Percentiles rank a stretch among this genome's conserved stretches.
Evolutionary conservation across 306 rosid species (phyloP).

Genomic region (Cicer yamashitae): DNA sequence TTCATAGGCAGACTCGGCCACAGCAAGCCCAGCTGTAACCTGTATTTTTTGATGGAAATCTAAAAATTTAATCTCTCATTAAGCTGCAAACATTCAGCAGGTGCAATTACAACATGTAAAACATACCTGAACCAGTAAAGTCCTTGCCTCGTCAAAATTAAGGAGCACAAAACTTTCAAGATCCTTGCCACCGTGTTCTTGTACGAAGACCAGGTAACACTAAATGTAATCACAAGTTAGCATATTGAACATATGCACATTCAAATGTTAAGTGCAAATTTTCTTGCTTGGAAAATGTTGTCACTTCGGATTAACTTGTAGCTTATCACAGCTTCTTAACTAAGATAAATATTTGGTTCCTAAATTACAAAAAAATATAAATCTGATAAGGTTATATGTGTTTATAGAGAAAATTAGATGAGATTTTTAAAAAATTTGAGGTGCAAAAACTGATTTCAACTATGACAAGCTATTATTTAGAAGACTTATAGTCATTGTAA

Average conservation of each 20-base stretch:
- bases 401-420: not conserved
- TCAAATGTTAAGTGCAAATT: not conserved
- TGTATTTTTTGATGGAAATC: conserved; percentile 47
- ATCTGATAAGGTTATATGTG: not conserved
- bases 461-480: not conserved
- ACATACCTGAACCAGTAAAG: conserved; percentile 81
- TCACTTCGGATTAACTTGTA: not conserved
- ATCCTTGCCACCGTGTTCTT: conserved; percentile 90
- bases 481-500: not conserved
- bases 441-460: not conserved
- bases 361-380: not conserved
- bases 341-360: not conserved
- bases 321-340: conserved; percentile 5
- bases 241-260: conserved; percentile 5
- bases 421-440: not conserved
- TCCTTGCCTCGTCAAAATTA: conserved; percentile 73
- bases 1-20: conserved; percentile 93
- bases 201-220: conserved; percentile 73
- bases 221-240: conserved; percentile 52
- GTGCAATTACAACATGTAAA: conserved; percentile 23
- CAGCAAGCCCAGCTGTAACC: conserved; percentile 89
- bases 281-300: conserved; percentile 28
- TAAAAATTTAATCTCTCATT: conserved; percentile 40
- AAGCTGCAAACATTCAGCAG: conserved; percentile 29
- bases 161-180: conserved; percentile 87